Percentiles rank a stretch among this genome's conserved stretches.
Conservation (phyloP, 495 filamentous ascomycete genomes). For the Aspergillus saccharolyticus region DNA sequence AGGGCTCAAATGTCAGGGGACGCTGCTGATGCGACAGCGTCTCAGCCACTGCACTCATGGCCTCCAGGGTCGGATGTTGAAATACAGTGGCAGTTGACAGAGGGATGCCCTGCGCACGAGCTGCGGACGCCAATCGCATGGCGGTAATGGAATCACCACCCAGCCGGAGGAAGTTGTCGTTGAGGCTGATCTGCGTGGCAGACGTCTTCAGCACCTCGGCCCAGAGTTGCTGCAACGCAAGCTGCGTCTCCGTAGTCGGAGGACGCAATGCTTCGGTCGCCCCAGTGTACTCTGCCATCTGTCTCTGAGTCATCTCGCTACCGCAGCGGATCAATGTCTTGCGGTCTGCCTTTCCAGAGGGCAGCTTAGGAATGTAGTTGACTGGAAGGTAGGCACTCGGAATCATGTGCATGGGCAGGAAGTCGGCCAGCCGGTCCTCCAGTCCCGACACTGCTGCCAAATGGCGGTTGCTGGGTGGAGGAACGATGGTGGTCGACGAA, state of each 20-base stretch:
- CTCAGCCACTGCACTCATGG: conserved; percentile 19
- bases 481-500: not conserved
- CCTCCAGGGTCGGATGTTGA: conserved; percentile 17
- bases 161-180: conserved; percentile 44
- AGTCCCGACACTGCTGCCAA: conserved; percentile 2
- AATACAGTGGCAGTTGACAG: conserved; percentile 32
- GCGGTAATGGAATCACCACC: conserved; percentile 57
- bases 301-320: conserved; percentile 8
- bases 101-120: conserved; percentile 19
- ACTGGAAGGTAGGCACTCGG: conserved; percentile 6
- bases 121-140: conserved; percentile 46
- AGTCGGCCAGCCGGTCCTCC: conserved; percentile 3
- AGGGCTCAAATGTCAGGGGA: conserved; percentile 12
- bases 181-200: conserved; percentile 16
- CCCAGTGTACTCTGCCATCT: conserved; percentile 13
- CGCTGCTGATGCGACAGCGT: conserved; percentile 10
- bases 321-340: conserved; percentile 8
- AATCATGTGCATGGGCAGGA: conserved; percentile 14
- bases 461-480: conserved; percentile 1
- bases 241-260: conserved; percentile 6
- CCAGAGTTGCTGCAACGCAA: conserved; percentile 17
- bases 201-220: conserved; percentile 16
- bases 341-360: conserved; percentile 14
- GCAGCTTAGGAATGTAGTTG: conserved; percentile 1
- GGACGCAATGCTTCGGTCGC: conserved; percentile 7